These are phyloP conservation scores for Diplodia sapinea DNA, from an alignment of 2,329 filamentous ascomycete species.

Conservation along the genomic window DNA sequence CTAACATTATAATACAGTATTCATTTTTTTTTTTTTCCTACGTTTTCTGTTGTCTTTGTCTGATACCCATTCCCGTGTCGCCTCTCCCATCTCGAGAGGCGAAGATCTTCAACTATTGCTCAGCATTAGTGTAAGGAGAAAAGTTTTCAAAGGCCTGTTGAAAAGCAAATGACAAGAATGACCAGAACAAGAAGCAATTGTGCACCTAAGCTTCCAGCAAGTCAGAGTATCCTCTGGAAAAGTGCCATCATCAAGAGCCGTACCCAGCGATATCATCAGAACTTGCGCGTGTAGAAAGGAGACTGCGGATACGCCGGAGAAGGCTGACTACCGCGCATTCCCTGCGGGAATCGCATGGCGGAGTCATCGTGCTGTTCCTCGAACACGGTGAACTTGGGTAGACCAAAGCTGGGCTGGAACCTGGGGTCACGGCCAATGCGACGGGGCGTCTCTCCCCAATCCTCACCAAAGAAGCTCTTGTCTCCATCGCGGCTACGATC, in stretches of 20 bases:
- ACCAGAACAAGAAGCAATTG: background rate
- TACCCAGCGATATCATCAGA: background rate
- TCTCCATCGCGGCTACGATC: constrained; percentile 47
- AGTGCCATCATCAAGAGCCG: background rate
- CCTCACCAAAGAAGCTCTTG: constrained; percentile 49
- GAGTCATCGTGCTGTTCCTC: constrained; percentile 12
- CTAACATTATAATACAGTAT: background rate
- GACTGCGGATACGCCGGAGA: background rate
- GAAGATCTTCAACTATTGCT: background rate
- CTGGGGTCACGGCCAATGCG: constrained; percentile 31
- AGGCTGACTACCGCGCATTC: background rate
- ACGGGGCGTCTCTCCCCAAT: constrained; percentile 25
- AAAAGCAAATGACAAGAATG: background rate
- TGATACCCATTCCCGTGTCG: background rate
- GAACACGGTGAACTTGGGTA: constrained; percentile 8
- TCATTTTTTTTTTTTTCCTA: background rate
- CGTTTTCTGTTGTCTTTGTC: background rate
- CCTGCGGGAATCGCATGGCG: background rate
- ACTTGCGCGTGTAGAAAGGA: background rate
- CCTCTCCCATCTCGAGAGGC: background rate
- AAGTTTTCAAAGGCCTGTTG: background rate
- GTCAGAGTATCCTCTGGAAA: background rate
- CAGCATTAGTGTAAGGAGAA: background rate
- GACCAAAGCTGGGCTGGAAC: constrained; percentile 12
- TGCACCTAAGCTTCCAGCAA: background rate